Evolutionary conservation across 179 eudicot species (phyloP).

Genomic region (Heliamphora pulchella): DNA sequence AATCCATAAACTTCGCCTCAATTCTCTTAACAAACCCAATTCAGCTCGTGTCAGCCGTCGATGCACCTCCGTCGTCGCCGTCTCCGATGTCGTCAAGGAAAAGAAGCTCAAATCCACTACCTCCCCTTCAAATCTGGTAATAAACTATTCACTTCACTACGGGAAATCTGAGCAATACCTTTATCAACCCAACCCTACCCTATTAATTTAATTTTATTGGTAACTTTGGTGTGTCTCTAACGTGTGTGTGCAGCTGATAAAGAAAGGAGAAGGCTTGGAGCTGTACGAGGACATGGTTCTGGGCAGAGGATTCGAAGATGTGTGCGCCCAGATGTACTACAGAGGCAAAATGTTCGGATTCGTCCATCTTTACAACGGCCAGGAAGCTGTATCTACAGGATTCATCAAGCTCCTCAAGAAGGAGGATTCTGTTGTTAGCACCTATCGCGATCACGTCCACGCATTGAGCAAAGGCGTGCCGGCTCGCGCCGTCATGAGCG

Average conservation of each 20-base stretch:
- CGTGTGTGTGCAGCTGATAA: slow-evolving; percentile 39
- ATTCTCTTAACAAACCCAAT: not conserved
- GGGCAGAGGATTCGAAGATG: slow-evolving; percentile 79
- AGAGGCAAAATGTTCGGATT: slow-evolving; percentile 97
- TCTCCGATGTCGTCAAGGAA: slow-evolving; percentile 50
- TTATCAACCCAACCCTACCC: too few relatives aligned
- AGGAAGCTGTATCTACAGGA: slow-evolving; percentile 94
- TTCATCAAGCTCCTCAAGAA: slow-evolving; percentile 81
- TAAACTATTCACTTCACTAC: not conserved
- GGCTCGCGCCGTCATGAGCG: slow-evolving; percentile 73
- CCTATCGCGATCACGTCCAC: slow-evolving; percentile 86
- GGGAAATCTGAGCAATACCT: too few relatives aligned
- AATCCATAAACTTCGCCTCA: slow-evolving; percentile 24
- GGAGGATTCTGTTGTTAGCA: slow-evolving; percentile 56
- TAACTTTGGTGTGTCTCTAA: too few relatives aligned
- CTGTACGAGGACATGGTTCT: slow-evolving; percentile 75
- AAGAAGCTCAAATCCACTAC: slow-evolving; percentile 35
- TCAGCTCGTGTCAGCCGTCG: slow-evolving; percentile 7
- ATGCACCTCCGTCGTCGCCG: slow-evolving; percentile 31
- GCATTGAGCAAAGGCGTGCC: slow-evolving; percentile 84
- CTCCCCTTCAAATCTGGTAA: slow-evolving; percentile 49
- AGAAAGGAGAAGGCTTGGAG: slow-evolving; percentile 77
- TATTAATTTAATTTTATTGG: too few relatives aligned
- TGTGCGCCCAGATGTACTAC: slow-evolving; percentile 96
- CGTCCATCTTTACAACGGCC: slow-evolving; percentile 91